Conservation (phyloP, 176 grass and related monocot genomes). For the Avena sativa region DNA sequence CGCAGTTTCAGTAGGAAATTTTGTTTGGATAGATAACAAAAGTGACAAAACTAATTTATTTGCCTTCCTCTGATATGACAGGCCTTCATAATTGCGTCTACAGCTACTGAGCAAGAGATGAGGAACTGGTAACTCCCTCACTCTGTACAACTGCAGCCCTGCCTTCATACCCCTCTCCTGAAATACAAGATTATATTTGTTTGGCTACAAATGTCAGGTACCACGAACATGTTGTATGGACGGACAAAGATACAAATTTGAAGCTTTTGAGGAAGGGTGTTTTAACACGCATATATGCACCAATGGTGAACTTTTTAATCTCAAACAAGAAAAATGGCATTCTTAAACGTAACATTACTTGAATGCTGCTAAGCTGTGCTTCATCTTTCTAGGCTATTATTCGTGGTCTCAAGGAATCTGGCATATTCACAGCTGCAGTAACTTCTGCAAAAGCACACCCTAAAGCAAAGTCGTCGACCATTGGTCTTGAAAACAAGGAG, state of each 20-base stretch:
- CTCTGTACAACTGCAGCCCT: neutral
- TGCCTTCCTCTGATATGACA: slow-evolving; percentile 35
- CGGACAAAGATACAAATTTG: slow-evolving; percentile 81
- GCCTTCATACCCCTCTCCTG: neutral
- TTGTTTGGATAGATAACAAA: slow-evolving; percentile 10
- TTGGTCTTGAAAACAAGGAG: slow-evolving; percentile 44
- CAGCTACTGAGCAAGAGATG: slow-evolving; percentile 92
- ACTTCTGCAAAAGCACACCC: slow-evolving; percentile 69
- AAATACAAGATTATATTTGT: neutral
- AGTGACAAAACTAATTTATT: slow-evolving; percentile 24
- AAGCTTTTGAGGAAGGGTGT: slow-evolving; percentile 96
- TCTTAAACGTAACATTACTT: slow-evolving; percentile 28
- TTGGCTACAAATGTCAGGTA: slow-evolving; percentile 60
- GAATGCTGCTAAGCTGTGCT: slow-evolving; percentile 33
- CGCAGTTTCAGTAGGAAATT: neutral
- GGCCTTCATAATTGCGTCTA: slow-evolving; percentile 99
- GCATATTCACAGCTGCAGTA: slow-evolving; percentile 74
- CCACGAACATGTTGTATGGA: slow-evolving; percentile 93
- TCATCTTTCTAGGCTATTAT: slow-evolving; percentile 79
- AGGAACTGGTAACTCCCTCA: slow-evolving; percentile 72
- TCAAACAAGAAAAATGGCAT: neutral
- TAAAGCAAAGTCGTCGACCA: slow-evolving; percentile 52
- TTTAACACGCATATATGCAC: slow-evolving; percentile 92
- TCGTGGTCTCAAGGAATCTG: slow-evolving; percentile 88
- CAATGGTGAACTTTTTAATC: slow-evolving; percentile 70